Evolutionary conservation across 164 flowering plant species (phyloP), one percentile per base, ranked within the genome.

Genomic region (Piper longum): DNA sequence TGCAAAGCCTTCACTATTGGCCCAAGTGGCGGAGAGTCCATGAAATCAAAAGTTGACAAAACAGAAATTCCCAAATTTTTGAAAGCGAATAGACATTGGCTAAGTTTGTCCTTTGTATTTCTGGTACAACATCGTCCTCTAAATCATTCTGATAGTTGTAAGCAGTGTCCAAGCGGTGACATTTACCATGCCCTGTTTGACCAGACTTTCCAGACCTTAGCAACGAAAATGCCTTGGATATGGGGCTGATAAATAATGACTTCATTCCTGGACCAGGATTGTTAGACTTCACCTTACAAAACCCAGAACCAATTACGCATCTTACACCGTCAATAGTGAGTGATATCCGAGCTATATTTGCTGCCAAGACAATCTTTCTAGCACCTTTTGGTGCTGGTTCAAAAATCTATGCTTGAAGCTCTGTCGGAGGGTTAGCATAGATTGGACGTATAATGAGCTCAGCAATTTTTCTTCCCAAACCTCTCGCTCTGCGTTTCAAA

Each of bases 191-290:
- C 68, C 96, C 96, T 3, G 99, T 93, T 73, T 96, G 77, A 62
- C 99, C 99, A 57, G 95, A 87, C 57, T 96, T 81, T 63, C 99
- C 99, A 41, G 97, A 91, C 61, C 97, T 83, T 63, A 90, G 97
- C 69, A 69, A 80, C 16, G 99, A 97, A 60, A 97, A 93, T 66
- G 99, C 99, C 76, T 87, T 90, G 9, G 97, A 95, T 59, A 91
- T 85, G 39, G 99, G 99, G 62, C 82, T 75, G 19, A 95, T 59
- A 13, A 81, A 78, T 67, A 95, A 75, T 16, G 95, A 88, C 71
- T 95, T 97, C 97, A 95, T 88, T 43, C 96, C 99, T 13, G 97
- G 87, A 56, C 93, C 76, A 42, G 97, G 99, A 66, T 91, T 91
- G 70, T 88, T 87, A 1, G 93, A 84, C 55, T 88, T 95, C 83